Evolutionary conservation across 1,284 basidiomycete genomes (phyloP).

Genomic region (Apiotrichum laibachii): DNA sequence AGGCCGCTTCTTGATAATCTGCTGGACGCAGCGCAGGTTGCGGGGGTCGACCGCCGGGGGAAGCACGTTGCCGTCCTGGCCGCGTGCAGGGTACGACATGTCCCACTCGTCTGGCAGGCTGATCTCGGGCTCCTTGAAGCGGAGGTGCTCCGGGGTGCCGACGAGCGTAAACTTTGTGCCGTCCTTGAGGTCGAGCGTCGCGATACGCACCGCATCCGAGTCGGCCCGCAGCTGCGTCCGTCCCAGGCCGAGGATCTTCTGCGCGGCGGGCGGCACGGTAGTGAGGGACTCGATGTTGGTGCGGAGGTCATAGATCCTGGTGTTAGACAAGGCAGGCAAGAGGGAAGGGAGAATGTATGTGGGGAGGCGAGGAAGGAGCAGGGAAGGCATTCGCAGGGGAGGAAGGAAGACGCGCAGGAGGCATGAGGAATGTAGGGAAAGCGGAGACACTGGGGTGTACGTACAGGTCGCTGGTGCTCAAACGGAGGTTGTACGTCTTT

Average conservation of each 20-base stretch:
- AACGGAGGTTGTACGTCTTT: conserved; percentile 9
- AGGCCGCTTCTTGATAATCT: conserved; percentile 65
- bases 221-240: conserved; percentile 80
- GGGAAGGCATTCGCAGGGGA: too few species aligned
- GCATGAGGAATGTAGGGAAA: too few species aligned
- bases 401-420: background rate
- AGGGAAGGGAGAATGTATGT: background rate
- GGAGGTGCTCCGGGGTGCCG: conserved; percentile 76
- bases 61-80: conserved; percentile 57
- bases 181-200: conserved; percentile 54
- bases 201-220: conserved; percentile 53
- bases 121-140: conserved; percentile 68
- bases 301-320: conserved; percentile 50
- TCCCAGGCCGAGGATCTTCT: conserved; percentile 67
- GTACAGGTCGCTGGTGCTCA: conserved; percentile 18
- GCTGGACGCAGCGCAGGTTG: conserved; percentile 72
- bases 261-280: conserved; percentile 74
- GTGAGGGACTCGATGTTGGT: conserved; percentile 64
- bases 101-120: conserved; percentile 71
- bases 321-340: background rate
- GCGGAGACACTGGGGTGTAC: background rate
- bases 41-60: conserved; percentile 68
- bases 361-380: background rate
- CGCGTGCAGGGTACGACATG: conserved; percentile 60
- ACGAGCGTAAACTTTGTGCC: conserved; percentile 75